Conservation (phyloP, 2,329 filamentous ascomycete genomes). For the Lojkania enalia region DNA sequence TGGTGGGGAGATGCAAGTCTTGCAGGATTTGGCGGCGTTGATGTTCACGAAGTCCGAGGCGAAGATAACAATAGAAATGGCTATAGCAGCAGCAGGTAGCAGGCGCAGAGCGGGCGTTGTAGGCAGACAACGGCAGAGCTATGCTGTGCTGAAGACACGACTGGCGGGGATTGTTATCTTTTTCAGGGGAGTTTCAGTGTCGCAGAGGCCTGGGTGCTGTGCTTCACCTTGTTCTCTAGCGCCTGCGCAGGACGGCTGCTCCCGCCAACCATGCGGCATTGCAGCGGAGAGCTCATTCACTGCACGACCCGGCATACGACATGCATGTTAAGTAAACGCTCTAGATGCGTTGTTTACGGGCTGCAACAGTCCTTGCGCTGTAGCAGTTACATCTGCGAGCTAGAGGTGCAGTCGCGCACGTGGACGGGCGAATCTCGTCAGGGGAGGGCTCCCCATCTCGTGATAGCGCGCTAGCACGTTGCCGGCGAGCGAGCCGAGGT, state of each 20-base stretch:
- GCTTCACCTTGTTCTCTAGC: conserved; percentile 11
- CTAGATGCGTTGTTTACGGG: too few relatives aligned
- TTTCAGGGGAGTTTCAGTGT: conserved; percentile 27
- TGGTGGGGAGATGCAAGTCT: conserved; percentile 4
- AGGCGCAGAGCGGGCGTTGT: not conserved
- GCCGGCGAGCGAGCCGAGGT: too few relatives aligned
- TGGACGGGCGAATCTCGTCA: too few relatives aligned
- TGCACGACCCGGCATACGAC: not conserved
- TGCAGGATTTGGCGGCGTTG: conserved; percentile 5
- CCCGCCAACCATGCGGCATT: conserved; percentile 3
- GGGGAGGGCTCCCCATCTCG: too few relatives aligned
- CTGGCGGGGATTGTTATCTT: not conserved
- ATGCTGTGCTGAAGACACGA: not conserved
- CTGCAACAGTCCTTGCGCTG: too few relatives aligned
- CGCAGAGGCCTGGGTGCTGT: conserved; percentile 15
- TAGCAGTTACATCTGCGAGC: too few relatives aligned
- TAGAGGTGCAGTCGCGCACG: too few relatives aligned
- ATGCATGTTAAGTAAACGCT: too few relatives aligned
- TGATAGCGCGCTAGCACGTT: too few relatives aligned
- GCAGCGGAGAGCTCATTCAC: not conserved
- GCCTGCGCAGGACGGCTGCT: conserved; percentile 14
- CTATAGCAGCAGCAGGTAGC: not conserved
- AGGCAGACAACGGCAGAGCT: not conserved
- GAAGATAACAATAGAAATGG: not conserved
- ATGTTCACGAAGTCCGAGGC: not conserved